These are phyloP conservation scores for Spathaspora sp. DNA, from an alignment of 805 yeast genomes.

Conservation along the genomic window DNA sequence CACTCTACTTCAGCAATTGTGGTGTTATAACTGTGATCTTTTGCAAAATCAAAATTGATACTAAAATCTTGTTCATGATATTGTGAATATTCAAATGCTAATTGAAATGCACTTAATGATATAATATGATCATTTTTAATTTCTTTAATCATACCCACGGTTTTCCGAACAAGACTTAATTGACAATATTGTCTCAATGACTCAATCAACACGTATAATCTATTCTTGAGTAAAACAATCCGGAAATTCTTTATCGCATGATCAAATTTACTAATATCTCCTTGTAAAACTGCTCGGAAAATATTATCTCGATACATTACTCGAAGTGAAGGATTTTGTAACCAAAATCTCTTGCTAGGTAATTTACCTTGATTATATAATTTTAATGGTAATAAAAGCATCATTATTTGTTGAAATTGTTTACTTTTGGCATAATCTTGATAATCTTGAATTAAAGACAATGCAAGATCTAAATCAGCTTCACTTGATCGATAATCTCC, in stretches of 20 bases:
- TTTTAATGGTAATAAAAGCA: slow-evolving; percentile 62
- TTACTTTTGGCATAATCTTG: slow-evolving; percentile 11
- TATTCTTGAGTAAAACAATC: slow-evolving; percentile 49
- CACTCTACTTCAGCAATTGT: slow-evolving; percentile 64
- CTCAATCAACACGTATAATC: slow-evolving; percentile 58
- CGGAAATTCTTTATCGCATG: slow-evolving; percentile 42
- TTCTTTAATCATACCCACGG: slow-evolving; percentile 18
- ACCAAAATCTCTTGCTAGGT: slow-evolving; percentile 44
- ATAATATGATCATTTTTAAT: slow-evolving; percentile 28
- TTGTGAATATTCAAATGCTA: slow-evolving; percentile 37
- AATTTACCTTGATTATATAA: slow-evolving; percentile 45
- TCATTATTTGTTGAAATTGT: slow-evolving; percentile 46
- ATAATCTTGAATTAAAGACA: slow-evolving; percentile 27
- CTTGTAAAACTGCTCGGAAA: slow-evolving; percentile 46
- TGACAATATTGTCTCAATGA: slow-evolving; percentile 49
- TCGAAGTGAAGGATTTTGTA: slow-evolving; percentile 36
- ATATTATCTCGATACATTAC: slow-evolving; percentile 43
- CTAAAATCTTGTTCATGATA: slow-evolving; percentile 1
- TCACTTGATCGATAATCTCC: slow-evolving; percentile 54
- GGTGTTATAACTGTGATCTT: slow-evolving; percentile 5
- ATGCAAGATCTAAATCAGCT: slow-evolving; percentile 50
- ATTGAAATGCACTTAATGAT: slow-evolving; percentile 39
- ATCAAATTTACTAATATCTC: slow-evolving; percentile 56
- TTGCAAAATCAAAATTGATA: slow-evolving; percentile 4
- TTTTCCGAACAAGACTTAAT: slow-evolving; percentile 46